A percentile compares a stretch with the other conserved stretches of the same genome.
These are phyloP conservation scores for Prunus davidiana DNA, from an alignment of 306 rosid genomes.

Conservation along the genomic window DNA sequence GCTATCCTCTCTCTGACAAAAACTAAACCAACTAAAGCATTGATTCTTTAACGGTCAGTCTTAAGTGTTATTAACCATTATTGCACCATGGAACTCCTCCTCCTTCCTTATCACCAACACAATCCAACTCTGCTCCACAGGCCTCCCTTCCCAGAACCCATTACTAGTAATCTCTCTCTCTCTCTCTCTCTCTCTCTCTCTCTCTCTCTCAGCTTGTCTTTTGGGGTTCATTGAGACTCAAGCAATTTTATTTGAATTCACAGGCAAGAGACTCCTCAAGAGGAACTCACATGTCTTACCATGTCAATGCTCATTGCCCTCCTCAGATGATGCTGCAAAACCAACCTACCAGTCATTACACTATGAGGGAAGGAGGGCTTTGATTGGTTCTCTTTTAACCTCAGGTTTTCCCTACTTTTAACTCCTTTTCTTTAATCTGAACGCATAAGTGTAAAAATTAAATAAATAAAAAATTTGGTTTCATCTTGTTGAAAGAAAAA, in stretches of 20 bases:
- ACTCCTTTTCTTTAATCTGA: neutral
- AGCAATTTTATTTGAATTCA: slow-evolving; percentile 22
- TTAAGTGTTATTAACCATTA: neutral
- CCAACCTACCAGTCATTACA: slow-evolving; percentile 32
- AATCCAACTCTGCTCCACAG: slow-evolving; percentile 39
- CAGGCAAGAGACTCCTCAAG: slow-evolving; percentile 44
- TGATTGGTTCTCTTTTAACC: slow-evolving; percentile 57
- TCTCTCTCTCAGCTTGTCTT: neutral
- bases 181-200: slow-evolving; percentile 2
- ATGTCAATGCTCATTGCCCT: slow-evolving; percentile 51
- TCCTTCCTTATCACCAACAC: slow-evolving; percentile 47
- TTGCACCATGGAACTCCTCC: slow-evolving; percentile 49
- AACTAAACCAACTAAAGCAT: slow-evolving; percentile 7
- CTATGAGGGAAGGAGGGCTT: slow-evolving; percentile 71
- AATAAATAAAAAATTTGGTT: no score
- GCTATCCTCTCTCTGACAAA: slow-evolving; percentile 43
- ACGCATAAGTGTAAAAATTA: neutral
- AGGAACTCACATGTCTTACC: slow-evolving; percentile 34
- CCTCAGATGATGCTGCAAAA: slow-evolving; percentile 29
- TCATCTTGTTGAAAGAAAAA: neutral
- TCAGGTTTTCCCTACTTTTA: slow-evolving; percentile 44
- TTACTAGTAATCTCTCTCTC: slow-evolving; percentile 46
- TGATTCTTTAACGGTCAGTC: slow-evolving; percentile 24
- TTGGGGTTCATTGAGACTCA: slow-evolving; percentile 21
- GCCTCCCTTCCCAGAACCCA: slow-evolving; percentile 42